Percentiles rank a stretch among this genome's conserved stretches.
phyloP scores from a whole-genome alignment of 2,329 filamentous ascomycete species.

The Cladosporium sp. region DNA sequence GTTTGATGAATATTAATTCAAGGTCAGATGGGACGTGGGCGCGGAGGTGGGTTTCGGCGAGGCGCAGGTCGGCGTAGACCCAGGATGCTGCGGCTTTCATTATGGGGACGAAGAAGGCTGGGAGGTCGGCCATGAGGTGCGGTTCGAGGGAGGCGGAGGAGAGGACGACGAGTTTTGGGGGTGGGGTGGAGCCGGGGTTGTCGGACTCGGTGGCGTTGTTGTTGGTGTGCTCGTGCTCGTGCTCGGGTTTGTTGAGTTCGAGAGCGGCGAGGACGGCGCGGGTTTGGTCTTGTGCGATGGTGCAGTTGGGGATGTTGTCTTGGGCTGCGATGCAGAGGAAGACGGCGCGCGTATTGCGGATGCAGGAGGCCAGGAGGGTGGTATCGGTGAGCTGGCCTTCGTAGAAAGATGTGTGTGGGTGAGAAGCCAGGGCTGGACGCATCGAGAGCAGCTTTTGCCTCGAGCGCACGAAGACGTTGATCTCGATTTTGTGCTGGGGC shows the following conservation, averaged over 20 bases:
- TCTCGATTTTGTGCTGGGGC: background rate
- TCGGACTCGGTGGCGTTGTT: too few relatives aligned
- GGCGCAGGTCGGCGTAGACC: slow-evolving; percentile 43
- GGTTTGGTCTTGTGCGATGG: slow-evolving; percentile 41
- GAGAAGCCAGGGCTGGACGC: slow-evolving; percentile 37
- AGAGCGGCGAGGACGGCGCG: slow-evolving; percentile 41
- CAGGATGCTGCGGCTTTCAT: slow-evolving; percentile 32
- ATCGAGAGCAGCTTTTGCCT: slow-evolving; percentile 40
- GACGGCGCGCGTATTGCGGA: slow-evolving; percentile 41
- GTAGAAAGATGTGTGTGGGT: slow-evolving; percentile 42
- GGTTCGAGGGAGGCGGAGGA: slow-evolving; percentile 46
- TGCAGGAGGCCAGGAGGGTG: slow-evolving; percentile 40
- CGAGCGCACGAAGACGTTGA: slow-evolving; percentile 50
- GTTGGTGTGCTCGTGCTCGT: slow-evolving; percentile 19
- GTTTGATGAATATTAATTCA: slow-evolving; percentile 44
- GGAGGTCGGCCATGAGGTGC: slow-evolving; percentile 36
- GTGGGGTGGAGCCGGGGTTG: slow-evolving; percentile 26
- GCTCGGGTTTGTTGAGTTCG: slow-evolving; percentile 35
- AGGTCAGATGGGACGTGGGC: slow-evolving; percentile 18
- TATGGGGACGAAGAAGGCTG: slow-evolving; percentile 26
- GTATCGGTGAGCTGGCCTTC: slow-evolving; percentile 45
- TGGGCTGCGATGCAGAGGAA: slow-evolving; percentile 17
- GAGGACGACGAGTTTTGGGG: slow-evolving; percentile 43
- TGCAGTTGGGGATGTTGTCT: slow-evolving; percentile 41
- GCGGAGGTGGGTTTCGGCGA: slow-evolving; percentile 42